A percentile compares a stretch with the other conserved stretches of the same genome.
phyloP scores from a whole-genome alignment of 192 early-diverging fungal species.

The Geranomyces michiganensis region DNA sequence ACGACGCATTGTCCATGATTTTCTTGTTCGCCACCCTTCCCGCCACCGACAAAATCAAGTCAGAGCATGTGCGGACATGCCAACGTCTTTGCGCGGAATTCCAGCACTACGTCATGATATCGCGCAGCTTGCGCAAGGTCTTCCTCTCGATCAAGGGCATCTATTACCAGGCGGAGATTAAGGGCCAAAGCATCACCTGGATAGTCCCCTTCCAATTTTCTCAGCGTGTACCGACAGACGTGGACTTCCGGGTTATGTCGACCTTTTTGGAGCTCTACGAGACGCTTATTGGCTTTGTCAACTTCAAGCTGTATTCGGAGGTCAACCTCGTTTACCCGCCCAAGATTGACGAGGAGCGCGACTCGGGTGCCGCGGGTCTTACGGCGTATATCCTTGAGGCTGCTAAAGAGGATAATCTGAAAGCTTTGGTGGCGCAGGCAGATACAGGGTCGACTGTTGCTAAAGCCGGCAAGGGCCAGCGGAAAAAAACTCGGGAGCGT shows the following conservation, averaged over 20 bases:
- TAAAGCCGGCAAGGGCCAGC: conserved; percentile 38
- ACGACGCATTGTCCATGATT: conserved; percentile 98
- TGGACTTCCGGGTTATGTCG: conserved; percentile 95
- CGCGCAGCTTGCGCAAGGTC: conserved; percentile 78
- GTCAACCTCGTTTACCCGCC: conserved; percentile 92
- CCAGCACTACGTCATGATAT: conserved; percentile 85
- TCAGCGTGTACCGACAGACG: conserved; percentile 85
- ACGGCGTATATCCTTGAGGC: conserved; percentile 69
- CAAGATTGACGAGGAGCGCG: conserved; percentile 66
- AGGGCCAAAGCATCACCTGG: conserved; percentile 91
- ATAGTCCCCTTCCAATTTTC: conserved; percentile 95
- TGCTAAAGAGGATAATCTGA: conserved; percentile 41
- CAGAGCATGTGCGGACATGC: conserved; percentile 56
- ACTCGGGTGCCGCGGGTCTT: conserved; percentile 69
- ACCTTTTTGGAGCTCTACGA: conserved; percentile 97
- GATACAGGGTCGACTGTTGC: not conserved
- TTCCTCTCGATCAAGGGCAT: conserved; percentile 99
- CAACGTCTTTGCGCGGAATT: conserved; percentile 88
- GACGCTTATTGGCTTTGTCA: conserved; percentile 91
- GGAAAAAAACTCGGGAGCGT: conserved; percentile 47
- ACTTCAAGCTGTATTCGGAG: conserved; percentile 88
- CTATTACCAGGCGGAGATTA: conserved; percentile 98
- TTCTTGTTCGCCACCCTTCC: conserved; percentile 93
- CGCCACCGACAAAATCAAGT: conserved; percentile 56
- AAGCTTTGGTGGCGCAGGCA: conserved; percentile 34